Evolutionary conservation across 805 yeast genomes (phyloP).

Genomic region (Kluyveromyces starmeri): DNA sequence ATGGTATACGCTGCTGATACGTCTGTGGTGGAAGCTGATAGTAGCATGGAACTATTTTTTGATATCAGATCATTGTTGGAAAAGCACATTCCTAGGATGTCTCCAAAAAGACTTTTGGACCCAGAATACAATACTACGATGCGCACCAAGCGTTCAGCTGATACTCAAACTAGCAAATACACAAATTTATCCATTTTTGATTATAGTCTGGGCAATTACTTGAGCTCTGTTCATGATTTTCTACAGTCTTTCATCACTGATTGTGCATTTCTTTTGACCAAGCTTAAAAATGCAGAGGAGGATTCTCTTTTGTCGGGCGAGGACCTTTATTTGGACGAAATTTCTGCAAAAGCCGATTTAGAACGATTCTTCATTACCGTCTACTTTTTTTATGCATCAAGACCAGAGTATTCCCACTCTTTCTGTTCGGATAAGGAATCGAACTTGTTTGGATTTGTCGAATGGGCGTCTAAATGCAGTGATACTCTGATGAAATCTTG

Average conservation of each 20-base stretch:
- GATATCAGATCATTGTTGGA: slow-evolving; percentile 62
- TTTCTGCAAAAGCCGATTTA: slow-evolving; percentile 69
- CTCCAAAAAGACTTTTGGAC: slow-evolving; percentile 45
- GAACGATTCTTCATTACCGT: slow-evolving; percentile 79
- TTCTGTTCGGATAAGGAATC: slow-evolving; percentile 67
- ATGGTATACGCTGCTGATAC: slow-evolving; percentile 55
- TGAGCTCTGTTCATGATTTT: slow-evolving; percentile 40
- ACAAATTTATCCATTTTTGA: slow-evolving; percentile 17
- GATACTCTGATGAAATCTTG: slow-evolving; percentile 78
- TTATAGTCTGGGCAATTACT: slow-evolving; percentile 26
- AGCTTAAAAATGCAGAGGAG: slow-evolving; percentile 64
- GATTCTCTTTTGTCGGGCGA: slow-evolving; percentile 56
- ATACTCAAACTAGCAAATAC: slow-evolving; percentile 6
- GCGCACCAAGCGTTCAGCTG: not conserved
- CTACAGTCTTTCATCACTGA: slow-evolving; percentile 49
- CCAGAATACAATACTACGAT: slow-evolving; percentile 18
- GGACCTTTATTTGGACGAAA: slow-evolving; percentile 47
- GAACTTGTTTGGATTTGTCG: slow-evolving; percentile 67
- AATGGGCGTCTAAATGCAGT: slow-evolving; percentile 80
- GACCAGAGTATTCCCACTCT: slow-evolving; percentile 46
- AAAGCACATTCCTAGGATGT: slow-evolving; percentile 50
- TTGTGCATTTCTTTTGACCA: slow-evolving; percentile 58
- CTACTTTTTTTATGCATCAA: slow-evolving; percentile 54
- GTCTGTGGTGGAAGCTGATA: slow-evolving; percentile 27
- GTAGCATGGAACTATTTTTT: slow-evolving; percentile 43